Conservation (phyloP, 768 basidiomycete genomes). For the Tricholoma bakamatsutake region DNA sequence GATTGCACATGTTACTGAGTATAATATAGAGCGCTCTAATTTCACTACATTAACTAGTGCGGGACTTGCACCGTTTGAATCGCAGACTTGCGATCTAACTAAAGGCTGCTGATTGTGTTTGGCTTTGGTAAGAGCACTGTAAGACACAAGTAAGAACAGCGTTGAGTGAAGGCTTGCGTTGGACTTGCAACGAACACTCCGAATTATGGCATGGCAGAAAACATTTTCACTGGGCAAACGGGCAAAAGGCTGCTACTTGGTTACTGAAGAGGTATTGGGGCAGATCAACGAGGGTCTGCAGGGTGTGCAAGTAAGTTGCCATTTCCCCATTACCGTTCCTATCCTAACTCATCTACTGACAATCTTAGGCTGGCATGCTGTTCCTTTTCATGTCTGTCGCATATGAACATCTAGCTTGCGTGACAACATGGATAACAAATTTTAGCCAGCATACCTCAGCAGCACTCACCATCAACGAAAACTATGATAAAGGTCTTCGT, state of each 20-base stretch:
- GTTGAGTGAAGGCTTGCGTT: too few relatives aligned
- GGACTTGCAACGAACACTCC: not conserved
- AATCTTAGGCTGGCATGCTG: slow-evolving; percentile 72
- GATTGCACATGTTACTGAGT: not conserved
- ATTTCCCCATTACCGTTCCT: not conserved
- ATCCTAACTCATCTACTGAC: not conserved
- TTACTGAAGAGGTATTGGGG: slow-evolving; percentile 68
- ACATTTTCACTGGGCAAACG: slow-evolving; percentile 59
- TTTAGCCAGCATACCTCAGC: slow-evolving; percentile 63
- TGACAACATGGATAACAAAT: slow-evolving; percentile 2
- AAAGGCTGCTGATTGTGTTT: not conserved
- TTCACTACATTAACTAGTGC: not conserved
- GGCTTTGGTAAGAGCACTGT: too few relatives aligned
- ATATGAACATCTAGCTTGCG: not conserved
- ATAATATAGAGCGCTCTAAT: not conserved
- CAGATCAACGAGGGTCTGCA: slow-evolving; percentile 68
- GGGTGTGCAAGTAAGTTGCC: slow-evolving; percentile 48
- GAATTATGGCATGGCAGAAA: slow-evolving; percentile 84
- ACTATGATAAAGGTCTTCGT: slow-evolving; percentile 71
- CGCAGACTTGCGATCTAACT: not conserved
- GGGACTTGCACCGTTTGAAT: not conserved
- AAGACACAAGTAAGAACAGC: too few relatives aligned
- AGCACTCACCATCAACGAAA: slow-evolving; percentile 83
- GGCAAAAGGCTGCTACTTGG: slow-evolving; percentile 71
- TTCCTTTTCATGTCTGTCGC: slow-evolving; percentile 77